Conservation (phyloP, 495 filamentous ascomycete genomes). For the Hypoxylon subgilvum region DNA sequence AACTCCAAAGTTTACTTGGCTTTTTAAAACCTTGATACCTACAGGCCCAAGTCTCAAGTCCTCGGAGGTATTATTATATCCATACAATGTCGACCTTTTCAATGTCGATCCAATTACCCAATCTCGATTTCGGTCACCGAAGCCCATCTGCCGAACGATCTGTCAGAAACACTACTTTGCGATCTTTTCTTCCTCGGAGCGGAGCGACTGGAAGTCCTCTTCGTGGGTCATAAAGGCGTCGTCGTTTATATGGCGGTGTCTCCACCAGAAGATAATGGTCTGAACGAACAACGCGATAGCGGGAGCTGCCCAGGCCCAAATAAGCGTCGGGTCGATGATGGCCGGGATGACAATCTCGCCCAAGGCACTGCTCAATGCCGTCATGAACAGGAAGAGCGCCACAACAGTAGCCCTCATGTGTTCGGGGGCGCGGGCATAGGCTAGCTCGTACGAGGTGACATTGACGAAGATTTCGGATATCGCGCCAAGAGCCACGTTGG, state of each 20-base stretch:
- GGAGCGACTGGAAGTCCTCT: conserved; percentile 24
- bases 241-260: conserved; percentile 53
- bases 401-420: conserved; percentile 67
- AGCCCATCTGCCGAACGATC: too few species aligned
- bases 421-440: conserved; percentile 65
- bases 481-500: conserved; percentile 51
- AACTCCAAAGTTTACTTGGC: too few species aligned
- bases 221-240: conserved; percentile 50
- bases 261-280: conserved; percentile 56
- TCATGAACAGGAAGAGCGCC: conserved; percentile 61
- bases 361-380: conserved; percentile 58
- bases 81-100: too few species aligned
- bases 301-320: conserved; percentile 61
- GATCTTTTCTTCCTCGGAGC: neutral
- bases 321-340: conserved; percentile 58
- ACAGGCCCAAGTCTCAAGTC: too few species aligned
- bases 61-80: too few species aligned
- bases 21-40: too few species aligned
- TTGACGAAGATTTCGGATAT: conserved; percentile 67
- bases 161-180: conserved; percentile 3
- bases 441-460: conserved; percentile 68
- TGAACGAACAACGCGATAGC: conserved; percentile 56
- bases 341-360: conserved; percentile 62
- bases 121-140: too few species aligned
- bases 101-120: too few species aligned